Evolutionary conservation across 2,329 filamentous ascomycete genomes (phyloP), one percentile per base, ranked within the genome.

Genomic region (Penicillium sp.): DNA sequence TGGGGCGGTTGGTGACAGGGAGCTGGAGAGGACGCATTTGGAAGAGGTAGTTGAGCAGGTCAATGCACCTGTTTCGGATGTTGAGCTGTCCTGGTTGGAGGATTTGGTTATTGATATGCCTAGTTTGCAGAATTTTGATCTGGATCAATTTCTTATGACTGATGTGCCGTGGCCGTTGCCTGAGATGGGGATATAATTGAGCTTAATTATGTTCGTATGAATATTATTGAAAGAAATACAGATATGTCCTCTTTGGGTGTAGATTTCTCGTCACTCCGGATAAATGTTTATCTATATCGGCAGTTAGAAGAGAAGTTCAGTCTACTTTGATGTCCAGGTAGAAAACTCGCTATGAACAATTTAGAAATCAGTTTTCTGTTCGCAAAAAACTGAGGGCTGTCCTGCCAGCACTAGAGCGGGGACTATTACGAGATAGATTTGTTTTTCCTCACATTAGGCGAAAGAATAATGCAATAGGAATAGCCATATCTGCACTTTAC

Each of bases 91-190:
- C 0, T 79, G 79, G 79, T 56, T 81, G 29, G 77, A 77, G 14
- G 76, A 72, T 48, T 59, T 81, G 50, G 69, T 78, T 3, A 74
- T 76, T 19, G 79, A 82, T 56, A 70, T 81, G 52, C 77, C 77
- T 0, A 75, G 73, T 43, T 63, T 81, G 21, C 74, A 77, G 43
- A 74, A 78, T 29, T 72, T 79, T 47, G 77, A 81, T 60, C 60
- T 81, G 26, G 79, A 80, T 35, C 72, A 76, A 26, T 75, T 79
- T 37, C 66, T 79, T 2, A 63, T 62, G 57, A 69, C 68, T 37
- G 68, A 70, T 59, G 69, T 68, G 4, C 61, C 64, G 31, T 70
- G 66, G 62, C 67, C 67, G 27, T 57, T 67, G 44, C 62, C 68
- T 39, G 64, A 69, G 54, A 68, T 66, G 62, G 66, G 69, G 16